phyloP scores from a whole-genome alignment of 768 basidiomycete genomes.

The Dentipellis fragilis region DNA sequence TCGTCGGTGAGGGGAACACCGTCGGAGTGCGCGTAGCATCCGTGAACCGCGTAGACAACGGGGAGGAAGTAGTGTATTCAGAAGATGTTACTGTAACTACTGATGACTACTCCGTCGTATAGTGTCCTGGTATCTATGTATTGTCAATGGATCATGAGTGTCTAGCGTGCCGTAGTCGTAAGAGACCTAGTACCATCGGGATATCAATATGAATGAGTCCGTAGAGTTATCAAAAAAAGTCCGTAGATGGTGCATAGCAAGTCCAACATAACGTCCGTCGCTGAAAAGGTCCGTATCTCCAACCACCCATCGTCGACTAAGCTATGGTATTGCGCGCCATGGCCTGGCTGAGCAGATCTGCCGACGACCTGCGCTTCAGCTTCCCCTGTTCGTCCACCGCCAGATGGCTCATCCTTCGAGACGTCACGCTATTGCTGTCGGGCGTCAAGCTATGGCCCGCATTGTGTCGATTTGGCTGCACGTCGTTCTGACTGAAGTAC shows the following conservation, averaged over 20 bases:
- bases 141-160: not conserved
- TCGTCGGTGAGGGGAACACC: constrained; percentile 73
- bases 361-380: not conserved
- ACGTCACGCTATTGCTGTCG: no score
- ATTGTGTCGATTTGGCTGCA: no score
- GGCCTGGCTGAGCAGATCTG: not conserved
- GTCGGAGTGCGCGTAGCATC: constrained; percentile 61
- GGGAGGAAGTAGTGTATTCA: constrained; percentile 41
- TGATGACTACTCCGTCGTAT: constrained; percentile 39
- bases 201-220: no score
- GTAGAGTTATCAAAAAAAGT: no score
- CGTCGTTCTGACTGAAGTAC: not conserved
- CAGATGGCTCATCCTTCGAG: not conserved
- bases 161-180: no score
- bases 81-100: constrained; percentile 40
- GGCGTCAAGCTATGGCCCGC: no score
- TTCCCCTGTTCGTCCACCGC: constrained; percentile 10
- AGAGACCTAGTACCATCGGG: no score
- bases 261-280: no score
- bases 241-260: no score
- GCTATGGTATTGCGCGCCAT: constrained; percentile 8
- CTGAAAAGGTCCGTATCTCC: no score
- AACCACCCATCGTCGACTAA: not conserved
- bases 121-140: constrained; percentile 1
- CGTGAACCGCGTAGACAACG: constrained; percentile 43